Evolutionary conservation across 78 protist species (phyloP).

Genomic region (Dictyostelium discoideum): dicty_2.7 NC_007089.4:2357501-2358000

Average conservation of each 20-base stretch:
- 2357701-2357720: neutral
- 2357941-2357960: neutral
- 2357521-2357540: neutral
- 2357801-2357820: neutral
- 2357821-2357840: slow-evolving; percentile 16
- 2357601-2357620: slow-evolving; percentile 21
- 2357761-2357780: slow-evolving; percentile 11
- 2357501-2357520: neutral
- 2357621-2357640: neutral
- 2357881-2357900: neutral
- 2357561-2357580: slow-evolving; percentile 18
- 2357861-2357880: neutral
- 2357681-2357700: neutral
- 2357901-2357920: slow-evolving; percentile 9
- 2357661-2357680: neutral
- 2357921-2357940: slow-evolving; percentile 5
- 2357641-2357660: neutral
- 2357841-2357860: neutral
- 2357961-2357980: neutral
- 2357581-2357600: slow-evolving; percentile 4
- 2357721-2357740: neutral
- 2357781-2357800: slow-evolving; percentile 2
- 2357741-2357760: slow-evolving; percentile 21
- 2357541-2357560: neutral
- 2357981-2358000: slow-evolving; percentile 1